Evolutionary conservation across 805 yeast species (phyloP), one percentile per base, ranked within the genome.

Genomic region (Sugiyamaella valdiviana): DNA sequence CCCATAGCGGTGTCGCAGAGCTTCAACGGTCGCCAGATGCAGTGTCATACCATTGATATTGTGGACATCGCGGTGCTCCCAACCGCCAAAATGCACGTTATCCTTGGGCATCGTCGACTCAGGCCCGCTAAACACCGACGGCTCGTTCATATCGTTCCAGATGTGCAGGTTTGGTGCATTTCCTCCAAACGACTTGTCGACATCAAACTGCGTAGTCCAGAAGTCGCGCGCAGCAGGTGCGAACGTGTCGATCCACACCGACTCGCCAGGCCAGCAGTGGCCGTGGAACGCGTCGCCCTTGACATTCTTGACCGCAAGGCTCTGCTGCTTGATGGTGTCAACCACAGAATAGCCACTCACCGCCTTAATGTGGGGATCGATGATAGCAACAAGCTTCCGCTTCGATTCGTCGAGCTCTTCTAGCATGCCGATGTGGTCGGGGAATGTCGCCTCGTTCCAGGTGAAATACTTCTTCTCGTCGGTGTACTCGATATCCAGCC

Each of bases 91-190:
- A 57, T 91, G 96, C 36, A 90, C 58, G 19, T 76, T 67, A 64
- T 89, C 95, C 57, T 84, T 84, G 29, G 95, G 95, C 17, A 93
- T 80, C 0, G 95, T 71, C 0, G 96, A 88, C 64, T 93, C 99
- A 1, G 98, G 95, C 1, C 98, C 99, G 57, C 83, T 79, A 63
- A 93, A 93, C 4, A 93, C 83, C 0, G 97, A 87, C 1, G 98
- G 97, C 67, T 93, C 99, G 66, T 85, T 87, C 99, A 93, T 93
- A 64, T 93, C 99, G 65, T 91, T 93, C 99, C 99, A 93, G 16
- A 93, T 69, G 59, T 83, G 83, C 42, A 88, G 65, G 60, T 93
- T 93, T 12, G 76, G 70, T 7, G 83, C 75, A 39, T 68, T 58
- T 1, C 77, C 77, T 46, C 73, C 70, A 45, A 76, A 71, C 20